A percentile compares a stretch with the other conserved stretches of the same genome.
Conservation (phyloP, 2,329 filamentous ascomycete genomes). For the Talaromyces sp. region DNA sequence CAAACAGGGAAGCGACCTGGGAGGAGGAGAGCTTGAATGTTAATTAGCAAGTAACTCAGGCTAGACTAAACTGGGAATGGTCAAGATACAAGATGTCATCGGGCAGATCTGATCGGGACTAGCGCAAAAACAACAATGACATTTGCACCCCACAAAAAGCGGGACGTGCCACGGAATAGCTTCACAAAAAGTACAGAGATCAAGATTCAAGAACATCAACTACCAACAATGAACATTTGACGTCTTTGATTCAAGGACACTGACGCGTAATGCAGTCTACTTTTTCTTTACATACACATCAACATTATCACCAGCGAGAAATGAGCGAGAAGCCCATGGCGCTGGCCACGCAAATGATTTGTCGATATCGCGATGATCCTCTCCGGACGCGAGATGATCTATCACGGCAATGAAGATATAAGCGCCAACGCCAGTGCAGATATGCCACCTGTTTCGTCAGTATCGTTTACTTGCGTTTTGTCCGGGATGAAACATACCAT, state of each 20-base stretch:
- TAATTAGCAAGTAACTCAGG: not conserved
- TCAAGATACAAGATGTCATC: constrained; percentile 3
- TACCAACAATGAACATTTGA: not conserved
- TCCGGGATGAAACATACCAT: constrained; percentile 32
- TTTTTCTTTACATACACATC: not conserved
- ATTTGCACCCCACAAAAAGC: not conserved
- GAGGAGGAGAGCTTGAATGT: not conserved
- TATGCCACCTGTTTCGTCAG: constrained; percentile 37
- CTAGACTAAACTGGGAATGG: not conserved
- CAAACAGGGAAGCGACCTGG: not conserved
- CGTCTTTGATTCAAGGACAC: not conserved
- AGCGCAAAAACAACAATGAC: not conserved
- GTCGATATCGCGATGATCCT: constrained; percentile 30
- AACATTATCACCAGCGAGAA: not conserved
- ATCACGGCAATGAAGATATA: constrained; percentile 40
- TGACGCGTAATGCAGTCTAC: not conserved
- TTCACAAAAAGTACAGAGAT: not conserved
- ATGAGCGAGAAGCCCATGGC: not conserved
- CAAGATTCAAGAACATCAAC: too few relatives aligned
- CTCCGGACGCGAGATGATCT: constrained; percentile 36
- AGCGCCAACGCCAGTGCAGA: constrained; percentile 43
- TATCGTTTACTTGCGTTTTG: not conserved
- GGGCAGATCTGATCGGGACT: not conserved
- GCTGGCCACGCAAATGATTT: constrained; percentile 35
- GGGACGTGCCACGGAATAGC: constrained; percentile 6